Evolutionary conservation across 1,284 basidiomycete genomes (phyloP), one percentile per base, ranked within the genome.

Genomic region (Pyrrhoderma lamaoense): DNA sequence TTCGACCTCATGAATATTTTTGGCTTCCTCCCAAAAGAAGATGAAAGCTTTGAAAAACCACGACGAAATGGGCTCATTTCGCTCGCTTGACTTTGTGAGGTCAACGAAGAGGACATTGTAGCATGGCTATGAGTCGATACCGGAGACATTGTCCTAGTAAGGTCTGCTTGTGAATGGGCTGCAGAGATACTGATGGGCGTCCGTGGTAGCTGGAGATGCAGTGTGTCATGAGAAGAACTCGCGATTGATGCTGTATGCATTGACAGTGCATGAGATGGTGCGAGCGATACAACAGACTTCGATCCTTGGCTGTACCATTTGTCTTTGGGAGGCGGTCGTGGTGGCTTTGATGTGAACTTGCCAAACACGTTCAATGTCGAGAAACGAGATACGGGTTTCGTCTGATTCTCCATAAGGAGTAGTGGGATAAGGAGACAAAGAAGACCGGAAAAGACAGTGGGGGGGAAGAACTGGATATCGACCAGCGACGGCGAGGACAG

Each of bases 261-360:
- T 62, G 51, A 79, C 65, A 67, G 53, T 16, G 40, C 62, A 39
- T 39, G 59, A 52, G 67, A 67, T 1, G 54, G 3, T 0, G 58
- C 47, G 21, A 52, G 49, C 13, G 55, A 58, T 38, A 57, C 37
- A 51, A 47, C 2, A 44, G 57, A 57, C 19, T 45, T 47, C 39
- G 49, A 58, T 19, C 40, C 51, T 52, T 44, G 27, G 49, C 46
- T 45, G 62, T 78, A 77, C 60, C 70, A 72, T 7, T 69, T 58
- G 57, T 87, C 85, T 67, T 87, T 87, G 31, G 84, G 84, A 3
- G 76, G 76, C 0, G 79, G 84, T 1, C 42, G 43, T 8, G 45
- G 50, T 27, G 80, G 77, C 51, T 66, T 66, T 22, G 61, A 55
- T 21, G 57, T 51, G 47, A 76, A 66, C 60, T 73, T 76, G 72